Conservation (phyloP, 192 early-diverging fungal genomes). For the Backusella morwellensis region DNA sequence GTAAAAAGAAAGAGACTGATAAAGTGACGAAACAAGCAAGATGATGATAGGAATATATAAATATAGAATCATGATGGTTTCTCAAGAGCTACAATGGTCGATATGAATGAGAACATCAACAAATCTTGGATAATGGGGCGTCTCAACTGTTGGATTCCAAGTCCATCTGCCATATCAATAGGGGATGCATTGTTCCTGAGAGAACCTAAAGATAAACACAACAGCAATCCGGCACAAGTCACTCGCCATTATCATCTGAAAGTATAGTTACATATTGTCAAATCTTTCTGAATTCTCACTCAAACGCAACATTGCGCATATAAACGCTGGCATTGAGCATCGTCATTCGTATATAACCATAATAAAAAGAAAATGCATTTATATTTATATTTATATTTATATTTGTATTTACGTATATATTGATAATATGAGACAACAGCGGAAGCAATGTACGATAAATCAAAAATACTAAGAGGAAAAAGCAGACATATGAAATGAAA, state of each 20-base stretch:
- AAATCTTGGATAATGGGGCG: not conserved
- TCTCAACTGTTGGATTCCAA: not conserved
- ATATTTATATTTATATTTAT: too few species aligned
- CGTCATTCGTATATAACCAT: not conserved
- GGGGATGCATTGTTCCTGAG: not conserved
- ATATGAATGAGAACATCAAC: not conserved
- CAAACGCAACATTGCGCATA: not conserved
- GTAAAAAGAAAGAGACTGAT: not conserved
- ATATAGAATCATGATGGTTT: not conserved
- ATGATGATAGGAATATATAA: not conserved
- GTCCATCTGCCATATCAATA: not conserved
- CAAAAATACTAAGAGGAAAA: not conserved
- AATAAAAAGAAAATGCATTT: not conserved
- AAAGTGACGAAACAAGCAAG: not conserved
- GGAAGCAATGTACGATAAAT: not conserved
- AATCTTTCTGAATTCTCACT: not conserved
- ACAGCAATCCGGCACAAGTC: not conserved
- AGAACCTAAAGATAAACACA: not conserved
- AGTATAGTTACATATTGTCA: not conserved
- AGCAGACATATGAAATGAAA: not conserved
- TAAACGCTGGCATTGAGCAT: not conserved
- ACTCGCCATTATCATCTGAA: slow-evolving; percentile 1
- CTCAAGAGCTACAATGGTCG: not conserved
- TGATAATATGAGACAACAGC: not conserved
- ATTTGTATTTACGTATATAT: not conserved